These are phyloP conservation scores for Spiraea crenata DNA, from an alignment of 331 rosid genomes.

Conservation along the genomic window DNA sequence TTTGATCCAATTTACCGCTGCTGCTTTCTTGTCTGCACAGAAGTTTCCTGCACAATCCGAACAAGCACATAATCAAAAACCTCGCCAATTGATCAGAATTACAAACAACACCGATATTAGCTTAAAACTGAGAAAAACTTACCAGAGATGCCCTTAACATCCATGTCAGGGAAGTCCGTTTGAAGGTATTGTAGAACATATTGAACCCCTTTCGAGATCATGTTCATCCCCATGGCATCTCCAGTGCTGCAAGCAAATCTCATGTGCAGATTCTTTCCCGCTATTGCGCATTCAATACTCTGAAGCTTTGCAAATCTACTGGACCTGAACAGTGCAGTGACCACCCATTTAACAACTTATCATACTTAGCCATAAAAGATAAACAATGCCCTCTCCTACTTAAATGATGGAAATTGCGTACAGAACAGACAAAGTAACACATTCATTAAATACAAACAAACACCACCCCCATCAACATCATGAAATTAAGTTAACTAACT, in stretches of 20 bases:
- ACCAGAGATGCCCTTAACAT: constrained; percentile 69
- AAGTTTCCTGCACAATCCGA: constrained; percentile 47
- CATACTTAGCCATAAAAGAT: neutral
- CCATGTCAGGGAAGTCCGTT: constrained; percentile 63
- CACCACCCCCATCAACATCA: neutral
- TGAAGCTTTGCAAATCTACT: constrained; percentile 64
- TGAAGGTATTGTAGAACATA: constrained; percentile 55
- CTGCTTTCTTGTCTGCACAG: constrained; percentile 77
- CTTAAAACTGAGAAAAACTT: neutral
- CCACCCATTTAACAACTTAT: neutral
- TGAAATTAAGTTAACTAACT: neutral
- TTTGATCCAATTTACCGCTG: constrained; percentile 75
- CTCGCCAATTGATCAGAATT: neutral
- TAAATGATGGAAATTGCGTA: neutral
- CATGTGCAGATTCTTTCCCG: constrained; percentile 60
- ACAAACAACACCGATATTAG: too few relatives aligned
- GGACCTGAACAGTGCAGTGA: constrained; percentile 31
- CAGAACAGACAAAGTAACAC: neutral
- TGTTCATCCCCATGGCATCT: constrained; percentile 88
- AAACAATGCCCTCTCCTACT: neutral
- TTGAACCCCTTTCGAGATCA: constrained; percentile 79
- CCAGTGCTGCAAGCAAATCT: constrained; percentile 68
- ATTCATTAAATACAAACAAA: neutral
- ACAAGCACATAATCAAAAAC: neutral
- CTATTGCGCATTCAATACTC: constrained; percentile 33